These are phyloP conservation scores for Populus simonii DNA, from an alignment of 345 rosid genomes.

Conservation along the genomic window DNA sequence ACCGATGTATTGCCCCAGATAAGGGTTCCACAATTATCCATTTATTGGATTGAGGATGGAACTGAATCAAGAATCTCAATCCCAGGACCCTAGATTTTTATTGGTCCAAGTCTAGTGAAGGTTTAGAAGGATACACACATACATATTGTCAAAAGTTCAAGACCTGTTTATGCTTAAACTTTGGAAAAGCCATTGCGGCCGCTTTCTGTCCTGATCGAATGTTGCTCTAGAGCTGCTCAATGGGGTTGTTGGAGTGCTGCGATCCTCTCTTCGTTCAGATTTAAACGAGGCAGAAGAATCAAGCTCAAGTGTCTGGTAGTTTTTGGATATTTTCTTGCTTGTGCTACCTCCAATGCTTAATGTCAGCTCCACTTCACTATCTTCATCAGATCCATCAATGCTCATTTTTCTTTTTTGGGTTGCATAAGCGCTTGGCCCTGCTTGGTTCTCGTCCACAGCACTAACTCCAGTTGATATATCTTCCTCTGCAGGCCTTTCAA, in stretches of 20 bases:
- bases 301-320: conserved; percentile 19
- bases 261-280: conserved; percentile 37
- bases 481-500: conserved; percentile 43
- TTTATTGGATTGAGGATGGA: conserved; percentile 20
- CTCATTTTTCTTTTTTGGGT: conserved; percentile 9
- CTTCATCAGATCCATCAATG: conserved; percentile 34
- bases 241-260: conserved; percentile 49
- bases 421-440: conserved; percentile 29
- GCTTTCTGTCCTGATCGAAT: conserved; percentile 55
- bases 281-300: conserved; percentile 28
- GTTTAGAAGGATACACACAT: conserved; percentile 11
- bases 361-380: conserved; percentile 60
- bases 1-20: conserved; percentile 15
- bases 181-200: conserved; percentile 71
- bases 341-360: conserved; percentile 56
- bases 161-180: conserved; percentile 53
- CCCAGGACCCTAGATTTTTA: conserved; percentile 19
- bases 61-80: conserved; percentile 21
- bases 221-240: conserved; percentile 57
- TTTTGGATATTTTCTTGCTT: conserved; percentile 19
- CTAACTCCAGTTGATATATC: conserved; percentile 32
- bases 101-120: conserved; percentile 10
- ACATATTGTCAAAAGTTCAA: conserved; percentile 16
- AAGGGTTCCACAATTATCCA: conserved; percentile 7
- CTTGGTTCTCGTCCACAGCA: conserved; percentile 24